Evolutionary conservation across 371 early-diverging fungal genomes (phyloP).

Genomic region (Rhizomucor miehei): DNA sequence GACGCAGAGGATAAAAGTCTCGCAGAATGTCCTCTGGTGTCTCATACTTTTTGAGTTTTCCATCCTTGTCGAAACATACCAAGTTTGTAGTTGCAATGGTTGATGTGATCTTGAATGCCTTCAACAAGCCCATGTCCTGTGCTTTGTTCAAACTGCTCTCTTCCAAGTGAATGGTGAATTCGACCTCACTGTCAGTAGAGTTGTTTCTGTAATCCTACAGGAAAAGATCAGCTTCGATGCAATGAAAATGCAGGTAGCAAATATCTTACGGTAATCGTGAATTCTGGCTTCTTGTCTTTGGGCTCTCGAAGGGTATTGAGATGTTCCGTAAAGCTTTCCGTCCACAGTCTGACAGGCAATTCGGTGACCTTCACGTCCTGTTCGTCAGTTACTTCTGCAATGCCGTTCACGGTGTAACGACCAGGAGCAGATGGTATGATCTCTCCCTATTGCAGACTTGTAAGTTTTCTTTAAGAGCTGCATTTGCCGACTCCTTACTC

Average conservation of each 20-base stretch:
- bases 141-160: slow-evolving; percentile 69
- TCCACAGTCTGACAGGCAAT: slow-evolving; percentile 96
- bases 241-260: neutral
- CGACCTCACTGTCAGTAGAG: slow-evolving; percentile 79
- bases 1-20: slow-evolving; percentile 92
- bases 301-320: slow-evolving; percentile 63
- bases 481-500: slow-evolving; percentile 12
- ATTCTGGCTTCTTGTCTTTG: slow-evolving; percentile 35
- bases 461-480: neutral
- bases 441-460: slow-evolving; percentile 40
- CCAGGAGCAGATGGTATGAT: slow-evolving; percentile 54
- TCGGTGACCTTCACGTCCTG: slow-evolving; percentile 89
- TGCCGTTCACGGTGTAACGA: slow-evolving; percentile 77
- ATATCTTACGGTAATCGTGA: slow-evolving; percentile 18
- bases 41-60: slow-evolving; percentile 86
- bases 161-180: slow-evolving; percentile 81
- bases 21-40: slow-evolving; percentile 81
- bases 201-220: slow-evolving; percentile 74
- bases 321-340: slow-evolving; percentile 90
- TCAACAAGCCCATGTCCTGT: slow-evolving; percentile 76
- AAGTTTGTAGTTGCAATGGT: slow-evolving; percentile 86
- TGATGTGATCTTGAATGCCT: slow-evolving; percentile 79
- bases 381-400: slow-evolving; percentile 68
- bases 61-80: slow-evolving; percentile 96
- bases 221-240: neutral